Conservation (phyloP, 83 land plant species). For the Diphasiastrum complanatum region DNA sequence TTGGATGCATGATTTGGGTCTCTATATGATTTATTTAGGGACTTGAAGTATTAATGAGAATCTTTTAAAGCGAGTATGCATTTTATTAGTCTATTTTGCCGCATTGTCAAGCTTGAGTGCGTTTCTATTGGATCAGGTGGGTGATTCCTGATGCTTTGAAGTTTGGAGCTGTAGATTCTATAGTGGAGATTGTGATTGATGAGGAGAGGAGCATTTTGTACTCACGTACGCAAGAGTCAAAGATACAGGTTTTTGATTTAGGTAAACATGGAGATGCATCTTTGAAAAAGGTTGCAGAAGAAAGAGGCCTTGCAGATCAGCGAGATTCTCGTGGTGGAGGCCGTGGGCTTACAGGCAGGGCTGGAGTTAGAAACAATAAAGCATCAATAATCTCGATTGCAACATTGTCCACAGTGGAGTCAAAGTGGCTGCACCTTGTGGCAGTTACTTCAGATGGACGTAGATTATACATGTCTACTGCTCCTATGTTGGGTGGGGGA, state of each 20-base stretch:
- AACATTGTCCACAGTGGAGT: conserved; percentile 69
- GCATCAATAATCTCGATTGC: conserved; percentile 67
- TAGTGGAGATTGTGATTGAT: conserved; percentile 83
- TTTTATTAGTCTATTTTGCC: conserved; percentile 4
- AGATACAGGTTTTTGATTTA: conserved; percentile 71
- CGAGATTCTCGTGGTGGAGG: conserved; percentile 60
- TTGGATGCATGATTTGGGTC: no score
- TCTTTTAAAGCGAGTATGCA: conserved; percentile 9
- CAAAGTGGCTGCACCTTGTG: conserved; percentile 88
- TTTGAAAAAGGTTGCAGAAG: conserved; percentile 75
- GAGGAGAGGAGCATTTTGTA: conserved; percentile 80
- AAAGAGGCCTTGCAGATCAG: conserved; percentile 67
- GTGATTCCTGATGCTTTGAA: conserved; percentile 79
- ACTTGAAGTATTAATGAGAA: no score
- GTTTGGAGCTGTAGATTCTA: conserved; percentile 92
- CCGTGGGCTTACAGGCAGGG: conserved; percentile 44
- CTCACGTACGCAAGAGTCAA: conserved; percentile 86
- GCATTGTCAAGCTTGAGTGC: background rate
- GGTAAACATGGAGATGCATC: conserved; percentile 74
- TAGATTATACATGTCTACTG: conserved; percentile 78
- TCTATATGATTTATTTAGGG: no score
- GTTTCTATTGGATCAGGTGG: conserved; percentile 55
- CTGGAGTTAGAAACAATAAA: conserved; percentile 44
- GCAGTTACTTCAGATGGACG: conserved; percentile 95
- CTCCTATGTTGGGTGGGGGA: conserved; percentile 50